Percentiles rank a stretch among this genome's conserved stretches.
Conservation (phyloP, 441 rosid species). For the Sinapis alba region DNA sequence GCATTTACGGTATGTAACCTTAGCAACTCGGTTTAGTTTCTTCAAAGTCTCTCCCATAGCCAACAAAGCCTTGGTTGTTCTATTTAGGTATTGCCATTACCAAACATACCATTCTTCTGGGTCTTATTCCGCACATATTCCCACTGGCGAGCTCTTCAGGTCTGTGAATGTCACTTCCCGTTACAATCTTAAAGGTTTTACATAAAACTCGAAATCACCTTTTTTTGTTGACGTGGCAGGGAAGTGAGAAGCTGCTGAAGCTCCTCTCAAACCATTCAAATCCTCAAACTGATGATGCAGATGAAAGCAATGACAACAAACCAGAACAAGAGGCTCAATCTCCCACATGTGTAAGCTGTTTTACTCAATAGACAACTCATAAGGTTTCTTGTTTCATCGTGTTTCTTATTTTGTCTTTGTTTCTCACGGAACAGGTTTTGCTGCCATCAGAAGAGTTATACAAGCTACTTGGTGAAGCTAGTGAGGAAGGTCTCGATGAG, state of each 20-base stretch:
- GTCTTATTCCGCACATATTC: slow-evolving; percentile 86
- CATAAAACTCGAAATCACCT: not conserved
- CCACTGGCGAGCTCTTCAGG: slow-evolving; percentile 95
- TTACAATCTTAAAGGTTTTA: not conserved
- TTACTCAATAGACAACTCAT: slow-evolving; percentile 4
- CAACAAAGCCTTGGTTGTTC: slow-evolving; percentile 4
- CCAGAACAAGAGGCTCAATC: slow-evolving; percentile 32
- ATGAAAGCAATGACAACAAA: slow-evolving; percentile 27
- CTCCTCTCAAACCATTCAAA: slow-evolving; percentile 61
- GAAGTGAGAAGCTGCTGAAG: slow-evolving; percentile 90
- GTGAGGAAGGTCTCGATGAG: slow-evolving; percentile 53
- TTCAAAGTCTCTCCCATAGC: not conserved
- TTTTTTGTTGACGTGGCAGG: slow-evolving; percentile 42
- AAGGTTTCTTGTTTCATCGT: not conserved
- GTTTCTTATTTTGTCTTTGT: slow-evolving; percentile 7
- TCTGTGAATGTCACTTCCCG: slow-evolving; percentile 30
- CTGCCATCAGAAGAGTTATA: slow-evolving; percentile 71
- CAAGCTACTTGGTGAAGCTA: slow-evolving; percentile 45
- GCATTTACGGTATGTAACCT: slow-evolving; percentile 66
- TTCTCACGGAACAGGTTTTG: slow-evolving; percentile 50
- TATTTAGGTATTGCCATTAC: slow-evolving; percentile 81
- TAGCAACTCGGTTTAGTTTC: not conserved
- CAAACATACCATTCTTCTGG: slow-evolving; percentile 95
- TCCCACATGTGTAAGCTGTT: slow-evolving; percentile 56
- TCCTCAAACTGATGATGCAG: slow-evolving; percentile 19